Base-by-base conservation (phyloP, 257 asterid species). In the Thymus mandschuricus region DNA sequence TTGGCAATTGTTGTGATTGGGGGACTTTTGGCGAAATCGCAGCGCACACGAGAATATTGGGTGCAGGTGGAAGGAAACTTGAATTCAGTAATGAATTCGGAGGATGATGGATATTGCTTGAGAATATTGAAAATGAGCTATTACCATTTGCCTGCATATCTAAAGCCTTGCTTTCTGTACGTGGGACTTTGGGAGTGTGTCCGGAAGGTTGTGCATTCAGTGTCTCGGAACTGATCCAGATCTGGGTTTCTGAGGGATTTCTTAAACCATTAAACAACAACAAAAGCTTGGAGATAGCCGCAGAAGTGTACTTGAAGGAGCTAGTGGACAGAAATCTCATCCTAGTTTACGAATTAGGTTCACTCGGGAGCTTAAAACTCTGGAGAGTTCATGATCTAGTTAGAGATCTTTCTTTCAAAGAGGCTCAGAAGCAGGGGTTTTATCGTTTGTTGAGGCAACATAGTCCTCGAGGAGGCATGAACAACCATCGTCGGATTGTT, bases 211-310 rank as follows among this genome's bases (percentile, higher is more conserved):
- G 7, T n/a, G 46, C 29, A 4, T 13, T 69, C 5, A 48, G 10
- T 5, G 38, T 58, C 66, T 57, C 66, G 3, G 30, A 35, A 54
- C 66, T 58, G 13, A 1, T 31, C 4, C 34, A 60, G 3, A 6
- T 69, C 2, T 69, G 66, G 74, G 66, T 69, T 44, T 38, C 74
- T 1, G 74, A 69, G n/a, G 74, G 74, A 10, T 69, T 69, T 69
- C 48, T 69, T 1, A 58, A 58, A 58, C 74, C 67, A 21, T 21
- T 21, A 3, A 4, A 10, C 13, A 45, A 44, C 1, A 10, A 38
- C 7, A 38, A 38, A 38, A 38, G 1, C 8, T 38, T 38, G 41
- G 41, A 38, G 6, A 4, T 5, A 38, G 41, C 6, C 4, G 41
- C 41, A 0, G 6, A 31, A 5, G 49, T 13, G 27, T 44, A 69